Conservation (phyloP, 805 yeast genomes). For the Ogataea paradorogensis region DNA sequence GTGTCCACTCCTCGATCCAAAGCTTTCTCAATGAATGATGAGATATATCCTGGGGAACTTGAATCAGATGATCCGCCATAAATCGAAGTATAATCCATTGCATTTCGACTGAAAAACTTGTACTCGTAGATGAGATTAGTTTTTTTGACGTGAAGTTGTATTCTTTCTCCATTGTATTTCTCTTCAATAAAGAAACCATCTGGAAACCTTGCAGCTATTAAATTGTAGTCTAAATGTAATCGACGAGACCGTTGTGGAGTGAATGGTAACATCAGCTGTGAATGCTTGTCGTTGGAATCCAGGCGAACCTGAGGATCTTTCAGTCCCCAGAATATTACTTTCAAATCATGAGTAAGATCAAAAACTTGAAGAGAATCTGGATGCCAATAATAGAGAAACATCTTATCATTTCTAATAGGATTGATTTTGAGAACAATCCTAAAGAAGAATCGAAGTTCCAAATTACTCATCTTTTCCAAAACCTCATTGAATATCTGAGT, state of each 20-base stretch:
- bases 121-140: slow-evolving; percentile 31
- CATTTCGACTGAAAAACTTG: slow-evolving; percentile 60
- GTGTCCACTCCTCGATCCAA: slow-evolving; percentile 30
- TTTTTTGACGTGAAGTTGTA: slow-evolving; percentile 68
- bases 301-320: slow-evolving; percentile 47
- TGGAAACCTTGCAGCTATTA: slow-evolving; percentile 45
- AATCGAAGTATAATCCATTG: slow-evolving; percentile 66
- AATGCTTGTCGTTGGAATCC: slow-evolving; percentile 36
- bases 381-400: slow-evolving; percentile 64
- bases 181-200: slow-evolving; percentile 70
- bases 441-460: slow-evolving; percentile 49
- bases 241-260: slow-evolving; percentile 74
- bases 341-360: slow-evolving; percentile 62
- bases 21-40: slow-evolving; percentile 34
- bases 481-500: slow-evolving; percentile 33
- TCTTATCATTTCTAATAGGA: slow-evolving; percentile 60
- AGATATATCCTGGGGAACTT: slow-evolving; percentile 25
- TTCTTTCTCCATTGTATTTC: slow-evolving; percentile 91
- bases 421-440: slow-evolving; percentile 60
- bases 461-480: slow-evolving; percentile 45
- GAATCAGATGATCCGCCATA: slow-evolving; percentile 48
- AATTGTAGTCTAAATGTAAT: slow-evolving; percentile 46
- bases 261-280: slow-evolving; percentile 55
- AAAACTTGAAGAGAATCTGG: slow-evolving; percentile 69
- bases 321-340: slow-evolving; percentile 56